Evolutionary conservation across 306 rosid species (phyloP).

Genomic region (Cercis canadensis): DNA sequence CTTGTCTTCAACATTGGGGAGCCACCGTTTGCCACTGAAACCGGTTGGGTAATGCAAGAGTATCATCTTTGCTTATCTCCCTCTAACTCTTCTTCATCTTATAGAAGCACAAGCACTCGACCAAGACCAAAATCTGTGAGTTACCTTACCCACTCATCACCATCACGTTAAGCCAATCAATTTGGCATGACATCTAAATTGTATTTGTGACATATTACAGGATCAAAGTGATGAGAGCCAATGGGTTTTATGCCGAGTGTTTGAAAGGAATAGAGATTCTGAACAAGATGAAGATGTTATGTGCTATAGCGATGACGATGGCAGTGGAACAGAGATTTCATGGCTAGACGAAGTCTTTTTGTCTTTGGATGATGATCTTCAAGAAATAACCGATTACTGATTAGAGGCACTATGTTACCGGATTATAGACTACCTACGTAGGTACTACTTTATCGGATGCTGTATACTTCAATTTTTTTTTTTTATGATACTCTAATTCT

Average conservation of each 20-base stretch:
- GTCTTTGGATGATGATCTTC: conserved; percentile 41
- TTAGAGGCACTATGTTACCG: not conserved
- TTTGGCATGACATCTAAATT: no score
- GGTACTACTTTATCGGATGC: no score
- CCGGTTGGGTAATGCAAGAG: conserved; percentile 61
- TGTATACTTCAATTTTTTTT: no score
- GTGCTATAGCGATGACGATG: conserved; percentile 41
- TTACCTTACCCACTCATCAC: not conserved
- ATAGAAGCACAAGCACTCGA: conserved; percentile 17
- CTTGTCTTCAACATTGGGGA: conserved; percentile 50
- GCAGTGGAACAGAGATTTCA: conserved; percentile 54
- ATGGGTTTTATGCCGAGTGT: conserved; percentile 59
- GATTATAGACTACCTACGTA: no score
- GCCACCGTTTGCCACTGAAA: conserved; percentile 43
- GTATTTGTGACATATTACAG: no score
- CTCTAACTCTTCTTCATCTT: conserved; percentile 20
- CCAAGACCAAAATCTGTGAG: conserved; percentile 39
- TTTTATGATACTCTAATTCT: no score
- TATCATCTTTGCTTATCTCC: conserved; percentile 47
- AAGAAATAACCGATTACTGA: conserved; percentile 34
- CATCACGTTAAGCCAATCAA: conserved; percentile 9
- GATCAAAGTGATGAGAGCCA: conserved; percentile 28
- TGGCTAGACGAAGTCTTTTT: conserved; percentile 48
- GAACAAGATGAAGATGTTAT: not conserved
- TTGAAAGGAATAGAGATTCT: conserved; percentile 38